phyloP scores from a whole-genome alignment of 2,329 filamentous ascomycete genomes.

The Neoascochyta sp. region DNA sequence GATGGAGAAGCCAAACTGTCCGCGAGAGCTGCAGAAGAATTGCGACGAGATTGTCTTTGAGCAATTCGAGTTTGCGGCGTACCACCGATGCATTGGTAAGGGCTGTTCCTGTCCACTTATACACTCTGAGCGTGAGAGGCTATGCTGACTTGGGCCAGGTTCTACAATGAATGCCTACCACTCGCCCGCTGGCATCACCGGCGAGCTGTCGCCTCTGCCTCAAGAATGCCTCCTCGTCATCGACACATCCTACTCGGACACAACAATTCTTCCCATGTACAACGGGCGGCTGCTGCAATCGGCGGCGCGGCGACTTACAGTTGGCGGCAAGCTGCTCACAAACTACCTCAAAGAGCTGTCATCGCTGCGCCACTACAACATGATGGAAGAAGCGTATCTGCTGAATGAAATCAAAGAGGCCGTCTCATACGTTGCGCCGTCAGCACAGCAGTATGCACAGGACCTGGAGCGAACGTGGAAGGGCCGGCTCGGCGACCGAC shows the following conservation, averaged over 20 bases:
- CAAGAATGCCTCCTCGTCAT: constrained; percentile 82
- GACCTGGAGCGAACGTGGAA: constrained; percentile 87
- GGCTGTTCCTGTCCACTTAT: constrained; percentile 25
- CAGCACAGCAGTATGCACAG: constrained; percentile 56
- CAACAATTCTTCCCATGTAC: constrained; percentile 82
- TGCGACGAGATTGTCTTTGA: constrained; percentile 97
- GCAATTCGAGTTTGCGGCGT: constrained; percentile 88
- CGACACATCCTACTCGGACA: constrained; percentile 90
- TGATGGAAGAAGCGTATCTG: constrained; percentile 88
- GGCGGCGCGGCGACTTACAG: constrained; percentile 77
- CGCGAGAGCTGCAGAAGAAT: constrained; percentile 78
- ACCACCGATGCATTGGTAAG: constrained; percentile 70
- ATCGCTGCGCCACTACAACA: constrained; percentile 88
- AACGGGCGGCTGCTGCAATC: constrained; percentile 75
- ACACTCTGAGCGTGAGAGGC: background rate
- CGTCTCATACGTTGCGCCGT: constrained; percentile 74
- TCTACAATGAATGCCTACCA: constrained; percentile 78
- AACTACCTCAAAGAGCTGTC: constrained; percentile 89
- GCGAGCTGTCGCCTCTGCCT: constrained; percentile 52
- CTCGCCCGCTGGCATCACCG: constrained; percentile 42
- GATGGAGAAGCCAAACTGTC: constrained; percentile 78
- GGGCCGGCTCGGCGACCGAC: constrained; percentile 53
- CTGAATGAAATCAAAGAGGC: constrained; percentile 96
- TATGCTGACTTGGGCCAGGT: constrained; percentile 45
- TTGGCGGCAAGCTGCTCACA: constrained; percentile 89